Base-by-base conservation (phyloP, 805 yeast genomes). In the Yarrowia sp. region DNA sequence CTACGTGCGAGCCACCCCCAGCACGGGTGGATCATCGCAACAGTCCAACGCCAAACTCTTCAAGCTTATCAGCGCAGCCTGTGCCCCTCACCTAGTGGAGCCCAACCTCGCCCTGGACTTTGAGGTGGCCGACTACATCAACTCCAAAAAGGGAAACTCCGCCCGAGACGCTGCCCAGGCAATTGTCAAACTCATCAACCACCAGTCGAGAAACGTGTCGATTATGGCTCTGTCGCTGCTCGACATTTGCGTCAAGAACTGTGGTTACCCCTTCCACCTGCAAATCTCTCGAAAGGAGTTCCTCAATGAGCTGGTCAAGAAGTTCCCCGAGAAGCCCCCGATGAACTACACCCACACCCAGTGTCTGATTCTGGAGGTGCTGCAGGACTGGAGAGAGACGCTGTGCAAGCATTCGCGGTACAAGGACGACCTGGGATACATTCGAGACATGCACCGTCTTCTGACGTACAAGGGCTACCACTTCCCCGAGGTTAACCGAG, bases 321-420 rank as follows among this genome's bases (percentile, higher is more conserved):
- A 90, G 74, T 95, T 95, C 78, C 98, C 98, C 1, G 98, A 92
- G 73, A 85, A 90, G 72, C 98, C 99, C 1, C 97, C 98, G 3
- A 77, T 87, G 67, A 84, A 92, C 42, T 91, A 89, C 76, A 81
- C 93, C 17, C 83, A 92, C 68, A 87, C 90, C 31, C 98, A 95
- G 74, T 81, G 91, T 73, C 81, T 92, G 70, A 86, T 93, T 68
- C 81, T 95, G 72, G 92, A 95, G 66, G 90, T 92, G 65, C 88
- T 95, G 72, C 97, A 93, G 76, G 98, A 95, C 76, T 95, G 99
- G 99, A 86, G 90, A 74, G 96, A 90, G 75, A 93, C 98, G 1
- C 86, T 95, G 65, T 93, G 98, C 76, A 86, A 87, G 71, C 91
- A 95, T 63, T 86, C 96, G 32, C 83, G 90, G 72, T 90, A 95